A percentile compares a stretch with the other conserved stretches of the same genome.
Conservation (phyloP, 1,284 basidiomycete genomes). For the Leccinum fuscescens region DNA sequence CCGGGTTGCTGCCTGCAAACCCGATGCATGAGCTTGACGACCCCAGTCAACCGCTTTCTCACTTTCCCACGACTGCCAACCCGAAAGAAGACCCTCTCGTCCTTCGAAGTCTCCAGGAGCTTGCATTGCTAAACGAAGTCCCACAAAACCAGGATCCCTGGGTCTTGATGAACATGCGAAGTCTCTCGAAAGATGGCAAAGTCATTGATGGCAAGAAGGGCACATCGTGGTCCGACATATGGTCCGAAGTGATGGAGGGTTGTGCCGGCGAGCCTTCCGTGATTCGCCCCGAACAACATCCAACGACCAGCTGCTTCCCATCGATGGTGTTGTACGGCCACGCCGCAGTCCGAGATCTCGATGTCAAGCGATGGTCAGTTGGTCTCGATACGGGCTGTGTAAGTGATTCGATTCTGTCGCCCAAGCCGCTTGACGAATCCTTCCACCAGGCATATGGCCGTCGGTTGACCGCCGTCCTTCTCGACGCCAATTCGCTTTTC, state of each 20-base stretch:
- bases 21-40: conserved; percentile 49
- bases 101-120: conserved; percentile 55
- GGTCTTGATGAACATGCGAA: conserved; percentile 75
- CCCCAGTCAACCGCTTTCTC: conserved; percentile 64
- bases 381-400: conserved; percentile 85
- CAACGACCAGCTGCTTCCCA: conserved; percentile 55
- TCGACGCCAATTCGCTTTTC: conserved; percentile 35
- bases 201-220: conserved; percentile 63
- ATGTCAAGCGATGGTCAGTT: conserved; percentile 75
- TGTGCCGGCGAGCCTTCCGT: conserved; percentile 54
- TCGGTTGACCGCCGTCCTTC: conserved; percentile 56
- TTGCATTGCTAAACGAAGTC: conserved; percentile 57
- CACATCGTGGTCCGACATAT: conserved; percentile 69
- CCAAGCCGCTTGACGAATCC: not conserved
- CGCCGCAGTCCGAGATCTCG: conserved; percentile 70
- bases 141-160: conserved; percentile 76
- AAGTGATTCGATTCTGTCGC: conserved; percentile 25
- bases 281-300: conserved; percentile 3
- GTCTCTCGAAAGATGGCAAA: conserved; percentile 52
- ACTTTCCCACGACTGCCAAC: conserved; percentile 47
- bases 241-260: conserved; percentile 68
- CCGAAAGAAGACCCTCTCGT: conserved; percentile 21
- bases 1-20: conserved; percentile 74
- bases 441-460: conserved; percentile 46
- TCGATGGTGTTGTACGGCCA: conserved; percentile 84